Percentiles rank a stretch among this genome's conserved stretches.
These are phyloP conservation scores for Nothomitra cinnamomea DNA, from an alignment of 2,329 filamentous ascomycete species.

Conservation along the genomic window DNA sequence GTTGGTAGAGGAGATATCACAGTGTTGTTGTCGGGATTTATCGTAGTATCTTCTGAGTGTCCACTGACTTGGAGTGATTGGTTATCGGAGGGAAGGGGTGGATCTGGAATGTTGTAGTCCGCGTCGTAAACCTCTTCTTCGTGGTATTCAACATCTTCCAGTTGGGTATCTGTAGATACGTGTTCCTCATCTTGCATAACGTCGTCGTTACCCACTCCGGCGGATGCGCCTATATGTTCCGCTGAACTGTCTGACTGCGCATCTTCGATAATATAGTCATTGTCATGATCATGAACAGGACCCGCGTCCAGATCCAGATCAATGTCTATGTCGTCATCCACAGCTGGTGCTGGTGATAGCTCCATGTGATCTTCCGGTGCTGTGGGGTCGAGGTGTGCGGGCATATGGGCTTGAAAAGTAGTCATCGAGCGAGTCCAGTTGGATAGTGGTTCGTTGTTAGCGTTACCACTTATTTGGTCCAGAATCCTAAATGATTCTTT, in stretches of 20 bases:
- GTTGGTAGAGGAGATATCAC: no score
- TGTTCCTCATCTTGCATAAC: constrained; percentile 30
- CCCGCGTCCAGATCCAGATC: constrained; percentile 35
- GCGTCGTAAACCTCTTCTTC: constrained; percentile 19
- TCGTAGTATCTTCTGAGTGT: no score
- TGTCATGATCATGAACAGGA: constrained; percentile 24
- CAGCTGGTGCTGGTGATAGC: constrained; percentile 28
- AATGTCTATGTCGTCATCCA: constrained; percentile 38
- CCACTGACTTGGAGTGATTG: not conserved
- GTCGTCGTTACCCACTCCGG: constrained; percentile 22
- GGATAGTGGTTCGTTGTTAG: not conserved
- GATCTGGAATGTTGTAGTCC: not conserved
- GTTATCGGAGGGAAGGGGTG: not conserved
- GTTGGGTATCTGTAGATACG: constrained; percentile 23
- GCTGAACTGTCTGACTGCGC: constrained; percentile 22
- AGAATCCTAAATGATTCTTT: not conserved
- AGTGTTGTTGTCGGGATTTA: no score
- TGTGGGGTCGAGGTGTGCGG: not conserved
- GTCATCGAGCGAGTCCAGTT: not conserved
- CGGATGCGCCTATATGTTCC: constrained; percentile 17
- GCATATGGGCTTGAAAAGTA: not conserved
- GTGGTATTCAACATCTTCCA: constrained; percentile 17
- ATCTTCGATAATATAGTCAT: constrained; percentile 41
- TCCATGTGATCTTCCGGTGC: constrained; percentile 35
- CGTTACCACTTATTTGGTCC: not conserved